A percentile compares a stretch with the other conserved stretches of the same genome.
Evolutionary conservation across 176 grass and related monocot species (phyloP).

Genomic region (Saccharum spontaneum): DNA sequence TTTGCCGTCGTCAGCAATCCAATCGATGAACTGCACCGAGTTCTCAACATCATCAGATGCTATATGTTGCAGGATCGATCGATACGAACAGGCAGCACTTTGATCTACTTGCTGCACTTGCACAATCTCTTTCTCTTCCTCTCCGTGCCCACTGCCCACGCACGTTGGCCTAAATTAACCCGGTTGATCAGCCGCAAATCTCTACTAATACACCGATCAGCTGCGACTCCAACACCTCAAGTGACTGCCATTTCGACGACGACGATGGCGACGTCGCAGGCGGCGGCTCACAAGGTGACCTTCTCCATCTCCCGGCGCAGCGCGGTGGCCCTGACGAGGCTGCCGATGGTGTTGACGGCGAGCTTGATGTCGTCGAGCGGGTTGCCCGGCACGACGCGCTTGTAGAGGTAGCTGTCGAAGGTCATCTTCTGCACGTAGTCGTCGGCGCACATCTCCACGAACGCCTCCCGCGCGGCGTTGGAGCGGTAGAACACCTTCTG

Average conservation of each 20-base stretch:
- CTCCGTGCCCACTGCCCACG: conserved; percentile 9
- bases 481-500: conserved; percentile 99
- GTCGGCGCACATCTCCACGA: conserved; percentile 99
- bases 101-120: background rate
- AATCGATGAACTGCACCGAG: conserved; percentile 24
- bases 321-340: conserved; percentile 86
- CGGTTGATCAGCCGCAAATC: conserved; percentile 25
- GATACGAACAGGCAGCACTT: background rate
- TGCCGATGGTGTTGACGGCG: conserved; percentile 91
- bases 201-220: background rate
- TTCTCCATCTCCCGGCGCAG: conserved; percentile 91
- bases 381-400: conserved; percentile 94
- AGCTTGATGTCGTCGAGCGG: conserved; percentile 94
- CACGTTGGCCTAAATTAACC: conserved; percentile 1
- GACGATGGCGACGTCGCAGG: background rate
- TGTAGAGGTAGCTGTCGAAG: conserved; percentile 99
- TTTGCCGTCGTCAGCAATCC: conserved; percentile 8
- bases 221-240: background rate
- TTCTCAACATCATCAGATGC: conserved; percentile 25
- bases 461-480: conserved; percentile 86
- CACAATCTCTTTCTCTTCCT: background rate
- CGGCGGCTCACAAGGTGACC: conserved; percentile 63
- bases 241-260: background rate
- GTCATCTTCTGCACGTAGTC: conserved; percentile 99
- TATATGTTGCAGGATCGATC: conserved; percentile 4